Evolutionary conservation across 768 basidiomycete species (phyloP).

Genomic region (Leccinellum albellum): DNA sequence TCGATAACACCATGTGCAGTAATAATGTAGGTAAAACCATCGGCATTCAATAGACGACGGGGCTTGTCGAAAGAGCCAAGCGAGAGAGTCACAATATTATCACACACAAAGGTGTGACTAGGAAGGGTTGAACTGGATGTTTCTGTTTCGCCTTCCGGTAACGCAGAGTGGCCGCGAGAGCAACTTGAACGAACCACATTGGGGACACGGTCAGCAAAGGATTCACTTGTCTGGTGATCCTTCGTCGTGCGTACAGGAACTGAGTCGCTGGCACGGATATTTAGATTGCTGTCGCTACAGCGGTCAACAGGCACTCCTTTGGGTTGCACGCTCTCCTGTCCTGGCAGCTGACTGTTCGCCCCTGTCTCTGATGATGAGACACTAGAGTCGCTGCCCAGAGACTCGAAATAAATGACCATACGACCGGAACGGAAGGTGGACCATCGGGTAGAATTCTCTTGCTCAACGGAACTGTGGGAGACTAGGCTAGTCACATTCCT

Average conservation of each 20-base stretch:
- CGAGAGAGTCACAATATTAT: conserved; percentile 10
- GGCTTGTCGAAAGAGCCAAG: conserved; percentile 36
- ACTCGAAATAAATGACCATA: conserved; percentile 13
- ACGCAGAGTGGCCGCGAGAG: not conserved
- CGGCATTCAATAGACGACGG: conserved; percentile 34
- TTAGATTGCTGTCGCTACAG: not conserved
- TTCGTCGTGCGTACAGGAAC: not conserved
- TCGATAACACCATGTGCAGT: conserved; percentile 41
- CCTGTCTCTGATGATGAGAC: not conserved
- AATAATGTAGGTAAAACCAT: conserved; percentile 24
- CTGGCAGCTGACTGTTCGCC: not conserved
- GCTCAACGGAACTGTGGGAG: not conserved
- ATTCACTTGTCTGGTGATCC: not conserved
- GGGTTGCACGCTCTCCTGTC: not conserved
- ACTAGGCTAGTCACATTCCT: conserved; percentile 8
- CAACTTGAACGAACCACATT: not conserved
- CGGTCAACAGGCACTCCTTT: not conserved
- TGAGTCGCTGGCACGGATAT: not conserved
- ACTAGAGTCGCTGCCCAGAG: not conserved
- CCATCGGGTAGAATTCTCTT: conserved; percentile 15
- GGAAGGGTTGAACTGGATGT: not conserved
- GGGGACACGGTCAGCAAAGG: not conserved
- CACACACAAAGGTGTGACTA: not conserved
- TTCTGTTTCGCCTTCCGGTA: not conserved
- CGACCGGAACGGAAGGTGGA: conserved; percentile 26